Base-by-base conservation (phyloP, 805 yeast species). In the Schwanniomyces pseudopolymorphus region DNA sequence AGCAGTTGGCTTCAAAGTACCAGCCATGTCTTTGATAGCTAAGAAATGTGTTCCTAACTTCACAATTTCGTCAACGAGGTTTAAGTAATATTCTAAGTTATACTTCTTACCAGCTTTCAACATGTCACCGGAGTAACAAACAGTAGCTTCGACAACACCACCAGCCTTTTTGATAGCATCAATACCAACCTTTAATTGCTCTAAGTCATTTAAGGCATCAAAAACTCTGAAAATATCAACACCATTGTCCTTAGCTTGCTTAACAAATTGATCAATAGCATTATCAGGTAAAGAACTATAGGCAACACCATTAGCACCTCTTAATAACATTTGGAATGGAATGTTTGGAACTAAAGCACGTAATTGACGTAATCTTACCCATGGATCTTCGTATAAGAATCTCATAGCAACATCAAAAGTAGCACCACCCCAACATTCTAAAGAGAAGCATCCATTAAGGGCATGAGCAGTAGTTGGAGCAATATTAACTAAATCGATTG, bases 341-440 rank as follows among this genome's bases (percentile, higher is more conserved):
- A 94, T 90, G 75, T 94, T 94, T 64, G 99, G 99, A 52, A 95
- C 98, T 48, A 86, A 79, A 61, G 79, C 79, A 71, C 99, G 83
- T 70, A 94, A 77, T 69, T 82, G 80, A 69, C 96, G 83, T 68
- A 94, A 79, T 72, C 99, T 84, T 49, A 81, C 96, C 99, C 99
- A 94, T 55, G 99, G 99, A 68, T 91, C 97, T 77, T 94, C 99
- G 69, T 92, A 89, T 61, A 94, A 78, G 80, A 94, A 94, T 72
- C 99, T 84, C 98, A 94, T 91, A 45, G 96, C 87, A 45, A 94
- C 99, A 64, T 94, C 99, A 61, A 94, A 94, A 33, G 99, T 94
- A 45, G 99, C 99, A 72, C 99, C 99, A 74, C 99, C 99, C 99
- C 99, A 94, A 77, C 99, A 94, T 74, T 94, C 99, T 45, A 94